These are phyloP conservation scores for Fusarium keratoplasticum DNA, from an alignment of 2,329 filamentous ascomycete genomes.

Conservation along the genomic window DNA sequence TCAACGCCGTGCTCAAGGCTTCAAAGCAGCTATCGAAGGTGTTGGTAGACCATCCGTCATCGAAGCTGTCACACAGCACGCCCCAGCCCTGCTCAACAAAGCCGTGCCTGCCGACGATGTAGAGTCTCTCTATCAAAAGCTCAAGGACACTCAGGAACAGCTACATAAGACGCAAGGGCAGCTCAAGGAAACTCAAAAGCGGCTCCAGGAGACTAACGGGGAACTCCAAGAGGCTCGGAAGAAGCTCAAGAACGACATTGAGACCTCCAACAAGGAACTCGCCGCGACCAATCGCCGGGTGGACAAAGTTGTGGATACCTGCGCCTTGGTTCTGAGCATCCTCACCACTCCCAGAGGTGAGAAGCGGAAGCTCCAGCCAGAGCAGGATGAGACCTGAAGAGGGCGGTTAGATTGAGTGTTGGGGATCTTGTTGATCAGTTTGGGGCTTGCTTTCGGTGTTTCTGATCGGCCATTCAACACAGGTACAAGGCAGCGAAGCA, in stretches of 20 bases:
- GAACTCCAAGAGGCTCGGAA: background rate
- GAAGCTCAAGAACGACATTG: background rate
- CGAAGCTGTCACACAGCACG: background rate
- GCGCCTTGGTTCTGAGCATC: background rate
- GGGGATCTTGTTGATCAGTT: background rate
- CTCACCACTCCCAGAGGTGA: background rate
- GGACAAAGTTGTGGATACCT: background rate
- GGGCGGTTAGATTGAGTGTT: too few relatives aligned
- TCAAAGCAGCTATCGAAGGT: background rate
- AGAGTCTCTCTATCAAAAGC: background rate
- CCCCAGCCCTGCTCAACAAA: background rate
- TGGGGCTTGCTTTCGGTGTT: background rate
- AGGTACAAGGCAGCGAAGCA: background rate
- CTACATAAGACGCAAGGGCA: background rate
- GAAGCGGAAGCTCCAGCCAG: background rate
- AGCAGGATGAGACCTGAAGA: background rate
- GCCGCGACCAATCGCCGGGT: background rate
- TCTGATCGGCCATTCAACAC: background rate
- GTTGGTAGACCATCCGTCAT: background rate
- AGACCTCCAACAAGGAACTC: background rate
- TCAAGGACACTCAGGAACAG: background rate
- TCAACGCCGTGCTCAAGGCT: background rate
- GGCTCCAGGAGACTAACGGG: background rate
- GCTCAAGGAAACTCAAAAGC: background rate
- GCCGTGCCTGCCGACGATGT: background rate